Base-by-base conservation (phyloP, 257 asterid genomes). In the Solanum tarijense region DNA sequence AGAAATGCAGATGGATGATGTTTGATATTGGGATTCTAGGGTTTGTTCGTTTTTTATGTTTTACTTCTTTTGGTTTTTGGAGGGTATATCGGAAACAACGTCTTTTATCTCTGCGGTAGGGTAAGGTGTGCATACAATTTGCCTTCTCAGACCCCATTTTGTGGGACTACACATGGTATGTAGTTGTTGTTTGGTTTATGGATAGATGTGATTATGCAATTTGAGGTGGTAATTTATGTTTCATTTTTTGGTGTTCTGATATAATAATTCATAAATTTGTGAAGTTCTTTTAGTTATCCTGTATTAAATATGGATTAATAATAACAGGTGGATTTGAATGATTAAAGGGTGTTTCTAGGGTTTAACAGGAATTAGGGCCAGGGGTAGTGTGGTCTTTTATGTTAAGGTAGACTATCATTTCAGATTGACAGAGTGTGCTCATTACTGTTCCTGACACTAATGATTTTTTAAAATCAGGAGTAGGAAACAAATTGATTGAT, bases 381-480 rank as follows among this genome's bases (percentile, higher is more conserved):
- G 87, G 94, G 96, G 91, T 88, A 90, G 89, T 48, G 32, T 91
- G 87, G 94, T 93, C 95, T 83, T 92, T 91, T 88, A 87, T 34
- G 35, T 75, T 83, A 83, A 62, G 83, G 32, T 85, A 39, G 74
- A 58, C 20, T 66, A 62, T 65, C 36, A 13, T 66, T 38, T 39
- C 52, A 89, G 88, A 84, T 89, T 84, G 89, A 83, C 84, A 62
- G 74, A 87, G 83, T 87, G 84, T 88, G 83, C 82, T 85, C 69
- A 86, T 85, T 89, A 90, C 89, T 60, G 92, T 90, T 88, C 58
- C 91, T 90, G 92, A 81, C 92, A 89, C 89, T 87, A 87, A 65
- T 76, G 82, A 31, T 85, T 90, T 91, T 65, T 65, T n/a, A 4
- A 89, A 62, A 92, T 93, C 90, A 92, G 87, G 92, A 86, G 89